A percentile compares a stretch with the other conserved stretches of the same genome.
Evolutionary conservation across 108 stramenopile genomes (phyloP).

Genomic region (Nannochloropsis oceanica): DNA sequence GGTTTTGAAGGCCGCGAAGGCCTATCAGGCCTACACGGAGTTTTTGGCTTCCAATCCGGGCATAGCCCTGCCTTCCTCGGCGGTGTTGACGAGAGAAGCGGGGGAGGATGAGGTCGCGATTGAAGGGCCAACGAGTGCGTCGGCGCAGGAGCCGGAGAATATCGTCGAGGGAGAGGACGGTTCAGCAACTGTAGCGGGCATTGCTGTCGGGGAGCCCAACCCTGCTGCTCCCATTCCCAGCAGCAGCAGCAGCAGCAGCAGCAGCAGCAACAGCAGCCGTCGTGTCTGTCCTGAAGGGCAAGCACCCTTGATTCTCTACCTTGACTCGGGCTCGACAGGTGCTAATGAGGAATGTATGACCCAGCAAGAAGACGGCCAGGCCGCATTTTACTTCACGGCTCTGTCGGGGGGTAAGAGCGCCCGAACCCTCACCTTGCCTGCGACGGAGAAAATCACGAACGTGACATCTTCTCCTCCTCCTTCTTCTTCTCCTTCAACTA

Average conservation of each 20-base stretch:
- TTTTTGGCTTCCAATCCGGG: not conserved
- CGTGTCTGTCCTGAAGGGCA: not conserved
- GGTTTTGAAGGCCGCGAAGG: not conserved
- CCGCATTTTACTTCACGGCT: not conserved
- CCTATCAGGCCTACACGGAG: not conserved
- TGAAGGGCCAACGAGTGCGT: no score
- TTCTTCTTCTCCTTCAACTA: not conserved
- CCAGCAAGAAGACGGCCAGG: not conserved
- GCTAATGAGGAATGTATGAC: not conserved
- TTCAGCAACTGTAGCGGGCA: not conserved
- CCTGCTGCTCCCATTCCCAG: not conserved
- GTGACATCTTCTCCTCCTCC: not conserved
- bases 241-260: not conserved
- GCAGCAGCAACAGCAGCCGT: not conserved
- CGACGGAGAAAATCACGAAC: not conserved
- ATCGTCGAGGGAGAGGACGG: not conserved
- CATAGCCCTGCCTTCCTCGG: not conserved
- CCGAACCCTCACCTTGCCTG: not conserved
- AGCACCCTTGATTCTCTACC: not conserved
- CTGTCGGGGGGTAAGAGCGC: not conserved
- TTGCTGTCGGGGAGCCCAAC: not conserved
- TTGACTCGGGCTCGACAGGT: not conserved
- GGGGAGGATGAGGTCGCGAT: not conserved
- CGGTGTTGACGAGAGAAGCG: not conserved
- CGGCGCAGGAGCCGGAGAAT: not conserved